Base-by-base conservation (phyloP, 106 monocot genomes). In the Dioscorea zingiberensis region DNA sequence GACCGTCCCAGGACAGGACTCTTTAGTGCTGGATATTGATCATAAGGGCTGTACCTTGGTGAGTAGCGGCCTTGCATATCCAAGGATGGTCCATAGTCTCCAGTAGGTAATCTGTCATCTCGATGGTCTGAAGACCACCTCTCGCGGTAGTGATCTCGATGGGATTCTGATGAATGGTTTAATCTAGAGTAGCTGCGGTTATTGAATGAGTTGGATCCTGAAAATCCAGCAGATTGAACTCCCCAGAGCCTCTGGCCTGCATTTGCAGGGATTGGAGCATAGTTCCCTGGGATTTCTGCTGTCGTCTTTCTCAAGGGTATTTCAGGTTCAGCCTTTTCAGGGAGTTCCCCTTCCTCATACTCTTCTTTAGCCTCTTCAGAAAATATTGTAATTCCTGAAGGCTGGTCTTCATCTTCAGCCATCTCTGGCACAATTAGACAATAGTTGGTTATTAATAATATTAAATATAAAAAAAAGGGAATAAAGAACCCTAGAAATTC, bases 361-460 rank as follows among this genome's bases (percentile, higher is more conserved):
- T 91, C 91, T 47, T 60, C 55, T 44, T 86, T 67, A 7, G 8
- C 38, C 45, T 77, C 87, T 25, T 85, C 87, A 7, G 71, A 77
- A 64, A 76, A 91, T 65, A 97, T 97, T 1, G 71, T 77, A 70
- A 97, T 91, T 71, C 95, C 95, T 17, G 95, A 97, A 72, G 95
- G 83, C 47, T 77, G 54, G 29, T 81, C 80, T 68, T 85, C 80
- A 60, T 82, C 83, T 21, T 85, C 85, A 46, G 67, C 76, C 17
- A 70, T 60, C 71, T 82, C 87, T 88, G 68, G 38, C 38, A 38
- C 38, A 38, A 38, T 38, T 38, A 38, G 38, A 2, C 38, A 38
- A 38, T 38, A 38, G 30, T 30, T 30, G 30, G n/a, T n/a, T n/a
- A n/a, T n/a, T n/a, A n/a, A n/a, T n/a, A n/a, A n/a, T n/a, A n/a